These are phyloP conservation scores for Pseudonitzschia multiseries DNA, from an alignment of 108 stramenopile genomes.

Conservation along the genomic window DNA sequence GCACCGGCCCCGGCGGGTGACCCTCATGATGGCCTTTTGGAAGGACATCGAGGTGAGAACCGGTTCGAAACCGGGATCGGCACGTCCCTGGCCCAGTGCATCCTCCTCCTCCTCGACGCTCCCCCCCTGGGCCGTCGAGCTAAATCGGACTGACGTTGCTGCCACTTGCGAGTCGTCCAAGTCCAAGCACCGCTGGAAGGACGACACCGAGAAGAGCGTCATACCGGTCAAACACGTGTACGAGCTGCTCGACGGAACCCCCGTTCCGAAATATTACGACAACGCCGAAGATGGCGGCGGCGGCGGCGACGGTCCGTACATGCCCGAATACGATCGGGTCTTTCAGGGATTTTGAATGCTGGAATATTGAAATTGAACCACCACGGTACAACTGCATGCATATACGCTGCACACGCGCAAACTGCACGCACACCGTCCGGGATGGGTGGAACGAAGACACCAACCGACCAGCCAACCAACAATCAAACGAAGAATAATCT, in stretches of 20 bases:
- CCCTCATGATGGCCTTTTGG: conserved; percentile 93
- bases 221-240: conserved; percentile 60
- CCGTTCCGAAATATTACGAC: conserved; percentile 48
- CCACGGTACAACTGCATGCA: no score
- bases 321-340: conserved; percentile 79
- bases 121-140: background rate
- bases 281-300: background rate
- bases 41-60: conserved; percentile 58
- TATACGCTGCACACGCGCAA: no score
- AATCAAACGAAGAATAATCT: no score
- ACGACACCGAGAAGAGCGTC: conserved; percentile 6
- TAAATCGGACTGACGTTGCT: background rate
- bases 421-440: no score
- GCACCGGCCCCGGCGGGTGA: conserved; percentile 60
- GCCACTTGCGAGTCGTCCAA: conserved; percentile 28
- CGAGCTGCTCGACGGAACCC: conserved; percentile 63
- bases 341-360: conserved; percentile 79
- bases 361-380: background rate
- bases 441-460: no score
- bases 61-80: conserved; percentile 53
- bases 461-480: no score
- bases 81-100: conserved; percentile 56
- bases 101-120: background rate
- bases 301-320: conserved; percentile 19
- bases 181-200: conserved; percentile 9